Percentiles rank a stretch among this genome's conserved stretches.
Evolutionary conservation across 768 basidiomycete species (phyloP).

Genomic region (Agaricus blazei): DNA sequence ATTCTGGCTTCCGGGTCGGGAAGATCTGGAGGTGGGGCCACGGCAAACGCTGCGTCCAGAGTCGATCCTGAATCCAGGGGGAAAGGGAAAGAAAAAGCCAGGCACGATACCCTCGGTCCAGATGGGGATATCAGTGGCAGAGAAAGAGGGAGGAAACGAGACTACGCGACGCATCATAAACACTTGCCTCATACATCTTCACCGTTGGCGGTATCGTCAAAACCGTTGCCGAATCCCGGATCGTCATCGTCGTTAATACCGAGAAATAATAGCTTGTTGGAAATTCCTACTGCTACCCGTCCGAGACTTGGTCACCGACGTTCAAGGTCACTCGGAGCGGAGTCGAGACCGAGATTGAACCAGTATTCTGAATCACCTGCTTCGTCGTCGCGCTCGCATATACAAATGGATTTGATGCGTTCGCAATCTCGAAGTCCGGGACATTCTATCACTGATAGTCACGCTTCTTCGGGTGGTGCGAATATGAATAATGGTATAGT

Average conservation of each 20-base stretch:
- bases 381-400: neutral
- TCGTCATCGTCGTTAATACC: neutral
- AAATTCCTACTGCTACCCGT: neutral
- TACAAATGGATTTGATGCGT: neutral
- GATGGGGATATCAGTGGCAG: constrained; percentile 5
- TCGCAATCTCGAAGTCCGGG: neutral
- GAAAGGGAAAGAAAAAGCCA: constrained; percentile 15
- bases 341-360: neutral
- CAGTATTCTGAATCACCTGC: constrained; percentile 3
- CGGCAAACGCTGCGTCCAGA: neutral
- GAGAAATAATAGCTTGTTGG: neutral
- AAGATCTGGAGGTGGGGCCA: neutral
- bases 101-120: neutral
- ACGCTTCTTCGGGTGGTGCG: neutral
- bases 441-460: constrained; percentile 2
- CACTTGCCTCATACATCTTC: constrained; percentile 7
- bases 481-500: neutral
- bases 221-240: neutral
- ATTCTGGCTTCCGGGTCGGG: neutral
- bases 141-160: constrained; percentile 15
- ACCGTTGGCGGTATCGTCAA: constrained; percentile 2
- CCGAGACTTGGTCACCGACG: constrained; percentile 5
- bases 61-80: constrained; percentile 1
- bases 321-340: constrained; percentile 9
- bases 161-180: neutral